These are phyloP conservation scores for Taxawa tesnikishii DNA, from an alignment of 2,329 filamentous ascomycete species.

Conservation along the genomic window DNA sequence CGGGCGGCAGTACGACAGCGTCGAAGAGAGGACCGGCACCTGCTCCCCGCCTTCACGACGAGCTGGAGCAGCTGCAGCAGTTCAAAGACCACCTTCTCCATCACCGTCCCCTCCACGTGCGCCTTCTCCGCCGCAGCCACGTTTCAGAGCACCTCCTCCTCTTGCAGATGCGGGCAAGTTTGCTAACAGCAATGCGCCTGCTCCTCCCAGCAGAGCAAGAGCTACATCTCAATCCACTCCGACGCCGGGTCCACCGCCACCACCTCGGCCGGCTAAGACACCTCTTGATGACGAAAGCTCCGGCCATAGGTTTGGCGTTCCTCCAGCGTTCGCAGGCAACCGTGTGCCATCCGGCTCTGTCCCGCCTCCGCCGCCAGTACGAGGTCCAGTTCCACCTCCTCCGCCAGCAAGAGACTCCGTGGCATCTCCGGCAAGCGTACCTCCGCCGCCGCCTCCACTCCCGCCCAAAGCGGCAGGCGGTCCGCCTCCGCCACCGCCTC, in stretches of 20 bases:
- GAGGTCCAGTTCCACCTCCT: constrained; percentile 12
- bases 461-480: constrained; percentile 20
- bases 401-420: constrained; percentile 14
- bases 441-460: constrained; percentile 29
- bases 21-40: constrained; percentile 48
- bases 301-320: constrained; percentile 57
- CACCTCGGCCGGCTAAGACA: constrained; percentile 36
- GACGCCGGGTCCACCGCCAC: constrained; percentile 22
- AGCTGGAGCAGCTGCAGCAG: constrained; percentile 29
- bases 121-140: constrained; percentile 55
- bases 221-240: constrained; percentile 17
- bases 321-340: constrained; percentile 64
- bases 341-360: constrained; percentile 44
- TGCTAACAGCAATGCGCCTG: constrained; percentile 43
- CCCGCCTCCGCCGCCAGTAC: constrained; percentile 40
- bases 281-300: constrained; percentile 51
- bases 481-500: constrained; percentile 27
- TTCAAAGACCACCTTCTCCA: constrained; percentile 33
- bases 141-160: constrained; percentile 77
- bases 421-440: constrained; percentile 20
- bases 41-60: constrained; percentile 36
- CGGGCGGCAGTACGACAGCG: constrained; percentile 43
- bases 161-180: constrained; percentile 83
- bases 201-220: constrained; percentile 45
- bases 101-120: constrained; percentile 56